Percentiles rank a stretch among this genome's conserved stretches.
Evolutionary conservation across 108 stramenopile species (phyloP).

Genomic region (Cyclotella baltica): DNA sequence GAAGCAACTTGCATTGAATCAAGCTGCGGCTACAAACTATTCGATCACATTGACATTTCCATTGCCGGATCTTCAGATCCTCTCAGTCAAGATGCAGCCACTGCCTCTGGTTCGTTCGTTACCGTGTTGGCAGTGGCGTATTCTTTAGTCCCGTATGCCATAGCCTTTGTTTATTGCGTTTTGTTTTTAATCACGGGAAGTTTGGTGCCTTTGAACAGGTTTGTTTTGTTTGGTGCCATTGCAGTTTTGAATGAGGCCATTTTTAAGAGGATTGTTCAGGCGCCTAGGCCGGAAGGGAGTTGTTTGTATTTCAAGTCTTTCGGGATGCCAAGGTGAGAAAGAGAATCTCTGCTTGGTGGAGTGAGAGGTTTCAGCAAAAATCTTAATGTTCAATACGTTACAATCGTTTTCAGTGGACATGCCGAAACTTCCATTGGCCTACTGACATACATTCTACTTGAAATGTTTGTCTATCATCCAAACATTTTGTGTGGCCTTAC

Average conservation of each 20-base stretch:
- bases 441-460: slow-evolving; percentile 42
- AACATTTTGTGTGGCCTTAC: slow-evolving; percentile 38
- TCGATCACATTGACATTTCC: slow-evolving; percentile 38
- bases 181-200: slow-evolving; percentile 21
- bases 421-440: slow-evolving; percentile 49
- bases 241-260: slow-evolving; percentile 34
- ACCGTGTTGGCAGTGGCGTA: slow-evolving; percentile 39
- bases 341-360: neutral
- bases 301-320: slow-evolving; percentile 45
- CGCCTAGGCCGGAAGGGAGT: slow-evolving; percentile 37
- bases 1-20: slow-evolving; percentile 33
- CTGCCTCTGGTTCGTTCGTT: slow-evolving; percentile 18
- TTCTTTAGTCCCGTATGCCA: slow-evolving; percentile 36
- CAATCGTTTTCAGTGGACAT: slow-evolving; percentile 22
- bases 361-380: neutral
- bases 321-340: slow-evolving; percentile 51
- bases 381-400: neutral
- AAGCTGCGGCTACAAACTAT: slow-evolving; percentile 41
- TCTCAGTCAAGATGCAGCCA: slow-evolving; percentile 10
- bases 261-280: slow-evolving; percentile 32
- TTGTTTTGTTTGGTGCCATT: slow-evolving; percentile 33
- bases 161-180: slow-evolving; percentile 16
- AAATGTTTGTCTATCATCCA: slow-evolving; percentile 45
- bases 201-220: slow-evolving; percentile 29
- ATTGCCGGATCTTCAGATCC: slow-evolving; percentile 44